Percentiles rank a stretch among this genome's conserved stretches.
Evolutionary conservation across 345 rosid genomes (phyloP).

Genomic region (Raphanus sativus): DNA sequence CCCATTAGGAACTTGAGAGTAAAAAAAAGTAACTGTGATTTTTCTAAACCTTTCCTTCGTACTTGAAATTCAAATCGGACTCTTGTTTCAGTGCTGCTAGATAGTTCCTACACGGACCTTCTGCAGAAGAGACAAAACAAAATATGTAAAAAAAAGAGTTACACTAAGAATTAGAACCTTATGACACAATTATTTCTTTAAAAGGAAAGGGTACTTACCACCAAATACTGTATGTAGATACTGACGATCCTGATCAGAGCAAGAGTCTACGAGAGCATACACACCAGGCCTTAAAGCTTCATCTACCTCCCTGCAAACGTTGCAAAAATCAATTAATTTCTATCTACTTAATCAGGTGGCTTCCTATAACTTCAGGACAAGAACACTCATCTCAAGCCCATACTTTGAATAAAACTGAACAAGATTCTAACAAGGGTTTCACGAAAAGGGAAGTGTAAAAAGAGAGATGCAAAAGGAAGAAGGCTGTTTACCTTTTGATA

Average conservation of each 20-base stretch:
- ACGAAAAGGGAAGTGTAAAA: background rate
- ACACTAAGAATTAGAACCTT: background rate
- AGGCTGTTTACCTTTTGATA: conserved; percentile 58
- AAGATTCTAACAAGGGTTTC: background rate
- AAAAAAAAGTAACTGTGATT: background rate
- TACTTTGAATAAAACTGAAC: background rate
- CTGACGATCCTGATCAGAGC: conserved; percentile 76
- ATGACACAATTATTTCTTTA: no score
- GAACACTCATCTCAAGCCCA: conserved; percentile 7
- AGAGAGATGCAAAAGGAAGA: background rate
- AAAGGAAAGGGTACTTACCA: no score
- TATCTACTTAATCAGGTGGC: background rate
- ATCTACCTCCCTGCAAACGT: conserved; percentile 70
- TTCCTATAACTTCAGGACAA: background rate
- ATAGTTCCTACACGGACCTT: conserved; percentile 89
- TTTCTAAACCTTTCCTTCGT: conserved; percentile 78
- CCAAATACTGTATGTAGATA: conserved; percentile 82
- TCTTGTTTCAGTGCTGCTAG: conserved; percentile 73
- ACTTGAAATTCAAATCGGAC: conserved; percentile 73
- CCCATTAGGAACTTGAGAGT: background rate
- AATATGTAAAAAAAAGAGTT: background rate
- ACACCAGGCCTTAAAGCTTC: conserved; percentile 90
- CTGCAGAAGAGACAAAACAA: conserved; percentile 48
- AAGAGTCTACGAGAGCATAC: conserved; percentile 81
- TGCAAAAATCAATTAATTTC: conserved; percentile 11